Evolutionary conservation across 768 basidiomycete species (phyloP), one percentile per base, ranked within the genome.

Genomic region (Solioccasus polychromus): DNA sequence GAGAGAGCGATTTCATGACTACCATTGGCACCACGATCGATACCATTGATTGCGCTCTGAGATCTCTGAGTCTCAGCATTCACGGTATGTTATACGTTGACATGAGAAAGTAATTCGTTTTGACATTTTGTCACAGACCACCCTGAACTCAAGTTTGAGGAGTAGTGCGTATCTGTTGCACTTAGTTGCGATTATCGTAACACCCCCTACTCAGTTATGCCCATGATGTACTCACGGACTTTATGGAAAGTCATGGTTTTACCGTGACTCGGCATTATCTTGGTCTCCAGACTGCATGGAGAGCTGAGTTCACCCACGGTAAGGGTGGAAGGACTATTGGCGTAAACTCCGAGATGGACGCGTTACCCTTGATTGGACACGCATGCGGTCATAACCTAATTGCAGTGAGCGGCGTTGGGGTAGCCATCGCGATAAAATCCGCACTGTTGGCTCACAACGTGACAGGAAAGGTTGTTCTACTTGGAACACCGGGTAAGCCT

Each of bases 371-470:
- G 29, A 71, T 79, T 41, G 78, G 77, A 4, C 78, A 80, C 60
- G 86, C 78, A 0, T 91, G 88, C 58, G 88, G 88, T 1, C 88
- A 92, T 64, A 90, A 91, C 63, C 72, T 92, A 51, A 90, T 90
- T 53, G 88, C 88, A 36, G 77, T 83, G 55, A 79, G 80, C 51
- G 88, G 88, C 31, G 79, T 87, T 26, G 89, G 83, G 29, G 70
- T 83, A 35, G 87, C 88, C 24, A 64, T 92, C 44, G 85, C 85
- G 26, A 73, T 90, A 42, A 84, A 83, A 61, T 74, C 79, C 41
- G 87, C 83, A 22, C 60, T 91, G 50, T 69, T 80, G 64, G 70
- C 75, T 42, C 79, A 82, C 61, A 68, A 79, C 54, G 70, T 85
- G 35, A 55, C 80, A 24, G 88, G 86, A 7, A 88, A 75, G 44